Conservation (phyloP, 2,329 filamentous ascomycete species). For the Lasiodiplodia gonubiensis region DNA sequence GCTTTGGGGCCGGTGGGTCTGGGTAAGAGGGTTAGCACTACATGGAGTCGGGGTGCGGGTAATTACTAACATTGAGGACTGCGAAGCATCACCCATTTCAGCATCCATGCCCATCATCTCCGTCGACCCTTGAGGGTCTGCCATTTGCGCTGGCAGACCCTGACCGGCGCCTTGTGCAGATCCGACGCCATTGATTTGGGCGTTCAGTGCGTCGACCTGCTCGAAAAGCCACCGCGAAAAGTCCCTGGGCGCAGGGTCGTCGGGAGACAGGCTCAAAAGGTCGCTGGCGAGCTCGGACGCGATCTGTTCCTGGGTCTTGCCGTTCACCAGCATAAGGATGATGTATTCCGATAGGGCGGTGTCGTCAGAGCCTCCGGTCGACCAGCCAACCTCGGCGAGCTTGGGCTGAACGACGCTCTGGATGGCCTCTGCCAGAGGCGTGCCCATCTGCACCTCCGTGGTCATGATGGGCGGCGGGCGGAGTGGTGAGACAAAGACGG, state of each 20-base stretch:
- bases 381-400: conserved; percentile 92
- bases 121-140: conserved; percentile 17
- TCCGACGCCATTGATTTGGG: conserved; percentile 62
- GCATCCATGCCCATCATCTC: conserved; percentile 56
- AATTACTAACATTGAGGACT: conserved; percentile 51
- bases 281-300: conserved; percentile 86
- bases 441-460: conserved; percentile 75
- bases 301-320: conserved; percentile 90
- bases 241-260: conserved; percentile 80
- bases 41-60: too few relatives aligned
- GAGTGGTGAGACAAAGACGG: conserved; percentile 24
- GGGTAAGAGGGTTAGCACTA: conserved; percentile 24
- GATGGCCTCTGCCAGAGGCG: conserved; percentile 83
- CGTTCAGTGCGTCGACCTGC: conserved; percentile 73
- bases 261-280: conserved; percentile 78
- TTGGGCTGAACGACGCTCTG: conserved; percentile 86
- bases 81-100: conserved; percentile 68
- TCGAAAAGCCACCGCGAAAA: conserved; percentile 96
- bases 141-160: conserved; percentile 2
- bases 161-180: conserved; percentile 40
- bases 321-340: conserved; percentile 94
- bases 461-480: conserved; percentile 63
- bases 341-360: conserved; percentile 93
- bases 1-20: conserved; percentile 95
- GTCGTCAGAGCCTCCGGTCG: conserved; percentile 77